These are phyloP conservation scores for Chlorella sp. DNA, from an alignment of 139 green algal genomes.

Conservation along the genomic window DNA sequence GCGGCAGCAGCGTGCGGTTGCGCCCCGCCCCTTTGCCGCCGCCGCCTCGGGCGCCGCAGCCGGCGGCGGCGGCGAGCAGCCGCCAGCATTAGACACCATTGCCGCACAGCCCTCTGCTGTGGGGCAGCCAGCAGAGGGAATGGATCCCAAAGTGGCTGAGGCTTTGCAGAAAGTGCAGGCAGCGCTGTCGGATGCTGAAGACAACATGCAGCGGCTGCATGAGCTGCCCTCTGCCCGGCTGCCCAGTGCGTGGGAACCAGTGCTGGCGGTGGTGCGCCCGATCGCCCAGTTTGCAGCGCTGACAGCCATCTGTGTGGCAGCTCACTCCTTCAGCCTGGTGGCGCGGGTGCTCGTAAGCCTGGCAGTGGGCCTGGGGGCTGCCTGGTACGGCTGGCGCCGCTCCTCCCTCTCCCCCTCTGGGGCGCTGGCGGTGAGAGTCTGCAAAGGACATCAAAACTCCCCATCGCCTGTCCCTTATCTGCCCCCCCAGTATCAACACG, in stretches of 20 bases:
- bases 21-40: background rate
- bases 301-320: conserved; percentile 11
- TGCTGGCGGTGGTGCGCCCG: background rate
- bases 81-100: background rate
- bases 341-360: conserved; percentile 32
- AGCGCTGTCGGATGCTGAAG: conserved; percentile 33
- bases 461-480: too few species aligned
- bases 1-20: background rate
- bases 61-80: background rate
- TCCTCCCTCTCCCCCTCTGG: conserved; percentile 42
- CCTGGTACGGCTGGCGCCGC: conserved; percentile 22
- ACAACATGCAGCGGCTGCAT: conserved; percentile 29
- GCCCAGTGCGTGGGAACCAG: background rate
- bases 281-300: conserved; percentile 16
- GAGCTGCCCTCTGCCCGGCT: conserved; percentile 30
- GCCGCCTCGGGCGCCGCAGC: background rate
- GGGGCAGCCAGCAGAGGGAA: background rate
- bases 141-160: conserved; percentile 26
- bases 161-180: conserved; percentile 30
- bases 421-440: conserved; percentile 10
- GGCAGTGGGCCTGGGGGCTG: conserved; percentile 12
- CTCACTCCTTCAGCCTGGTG: conserved; percentile 13
- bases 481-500: too few species aligned
- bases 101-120: background rate
- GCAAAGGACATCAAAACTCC: too few species aligned